A percentile compares a stretch with the other conserved stretches of the same genome.
Evolutionary conservation across 2,329 filamentous ascomycete genomes (phyloP).

Genomic region (Colletotrichum lentis): DNA sequence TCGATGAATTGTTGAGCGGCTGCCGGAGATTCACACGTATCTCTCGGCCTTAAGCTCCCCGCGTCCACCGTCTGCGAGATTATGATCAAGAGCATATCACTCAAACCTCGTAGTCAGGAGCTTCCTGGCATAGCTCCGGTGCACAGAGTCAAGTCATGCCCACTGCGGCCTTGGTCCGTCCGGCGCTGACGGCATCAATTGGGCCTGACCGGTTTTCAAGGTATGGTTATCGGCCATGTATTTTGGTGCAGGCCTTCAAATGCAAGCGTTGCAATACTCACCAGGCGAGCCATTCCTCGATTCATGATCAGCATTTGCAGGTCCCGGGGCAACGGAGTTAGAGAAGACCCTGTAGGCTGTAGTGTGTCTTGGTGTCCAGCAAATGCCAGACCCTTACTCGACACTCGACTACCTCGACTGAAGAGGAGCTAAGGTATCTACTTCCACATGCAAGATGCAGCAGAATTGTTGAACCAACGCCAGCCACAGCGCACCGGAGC

Average conservation of each 20-base stretch:
- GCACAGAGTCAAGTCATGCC: conserved; percentile 35
- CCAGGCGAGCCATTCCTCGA: background rate
- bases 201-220: conserved; percentile 1
- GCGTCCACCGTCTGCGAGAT: conserved; percentile 10
- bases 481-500: conserved; percentile 35
- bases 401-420: conserved; percentile 19
- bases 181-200: conserved; percentile 33
- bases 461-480: conserved; percentile 21
- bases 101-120: conserved; percentile 17
- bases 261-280: conserved; percentile 25
- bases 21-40: conserved; percentile 31
- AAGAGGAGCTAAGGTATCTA: conserved; percentile 17
- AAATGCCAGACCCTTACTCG: conserved; percentile 2
- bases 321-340: background rate
- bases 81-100: conserved; percentile 2
- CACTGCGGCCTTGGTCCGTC: conserved; percentile 27
- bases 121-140: conserved; percentile 33
- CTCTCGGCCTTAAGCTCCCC: conserved; percentile 34
- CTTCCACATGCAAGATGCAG: conserved; percentile 24
- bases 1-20: conserved; percentile 33
- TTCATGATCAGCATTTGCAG: background rate
- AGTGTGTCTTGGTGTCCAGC: background rate
- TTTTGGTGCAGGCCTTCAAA: background rate
- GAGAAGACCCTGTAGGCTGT: background rate
- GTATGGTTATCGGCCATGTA: background rate